phyloP scores from a whole-genome alignment of 2,329 filamentous ascomycete genomes.

The Alternaria sp. region DNA sequence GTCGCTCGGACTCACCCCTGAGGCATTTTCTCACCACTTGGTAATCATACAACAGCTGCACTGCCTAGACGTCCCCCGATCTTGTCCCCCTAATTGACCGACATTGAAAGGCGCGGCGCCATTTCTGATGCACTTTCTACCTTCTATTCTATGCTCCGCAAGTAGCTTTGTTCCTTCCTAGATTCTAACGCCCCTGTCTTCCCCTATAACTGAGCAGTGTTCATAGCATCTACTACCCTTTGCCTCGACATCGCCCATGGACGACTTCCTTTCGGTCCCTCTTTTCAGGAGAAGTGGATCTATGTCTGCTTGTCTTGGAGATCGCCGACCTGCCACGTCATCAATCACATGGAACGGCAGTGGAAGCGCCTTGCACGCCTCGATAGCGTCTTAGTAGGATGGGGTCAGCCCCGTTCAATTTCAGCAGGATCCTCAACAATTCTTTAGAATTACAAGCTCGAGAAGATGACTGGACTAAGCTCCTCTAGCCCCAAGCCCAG shows the following conservation, averaged over 20 bases:
- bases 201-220: too few species aligned
- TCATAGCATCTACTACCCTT: too few species aligned
- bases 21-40: slow-evolving; percentile 23
- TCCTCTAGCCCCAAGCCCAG: too few species aligned
- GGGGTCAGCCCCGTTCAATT: slow-evolving; percentile 4
- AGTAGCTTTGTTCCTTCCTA: neutral
- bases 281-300: neutral
- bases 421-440: neutral
- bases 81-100: neutral
- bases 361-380: neutral
- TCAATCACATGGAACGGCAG: neutral
- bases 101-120: neutral
- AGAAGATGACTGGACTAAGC: too few species aligned
- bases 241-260: too few species aligned
- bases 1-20: slow-evolving; percentile 13
- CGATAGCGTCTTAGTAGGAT: neutral
- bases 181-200: neutral
- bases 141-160: neutral
- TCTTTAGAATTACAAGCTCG: too few species aligned
- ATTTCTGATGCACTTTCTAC: neutral
- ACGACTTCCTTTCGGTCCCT: neutral
- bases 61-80: slow-evolving; percentile 6
- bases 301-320: neutral
- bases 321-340: slow-evolving; percentile 4
- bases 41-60: slow-evolving; percentile 13